Evolutionary conservation across 2,329 filamentous ascomycete genomes (phyloP), one percentile per base, ranked within the genome.

Genomic region (Fusarium longipes): DNA sequence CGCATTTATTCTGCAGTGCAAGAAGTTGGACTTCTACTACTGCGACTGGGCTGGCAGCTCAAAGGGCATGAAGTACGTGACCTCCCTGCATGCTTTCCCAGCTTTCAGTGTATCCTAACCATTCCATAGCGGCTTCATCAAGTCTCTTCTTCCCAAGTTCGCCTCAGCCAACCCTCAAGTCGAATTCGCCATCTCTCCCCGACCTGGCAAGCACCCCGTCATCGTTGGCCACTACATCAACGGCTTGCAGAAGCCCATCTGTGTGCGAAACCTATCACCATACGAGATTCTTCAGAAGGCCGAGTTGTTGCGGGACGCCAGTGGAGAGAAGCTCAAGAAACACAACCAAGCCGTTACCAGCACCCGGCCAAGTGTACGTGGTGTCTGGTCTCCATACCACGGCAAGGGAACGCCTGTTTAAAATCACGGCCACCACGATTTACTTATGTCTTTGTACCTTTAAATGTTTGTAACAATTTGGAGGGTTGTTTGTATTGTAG

Each of bases 1-100:
- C 75, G 92, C 94, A 78, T 98, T 98, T 84, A 93, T 99, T 80
- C 88, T 97, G 59, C 95, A 97, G 84, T 99, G 96, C 89, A 97
- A 93, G 85, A 92, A 91, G 77, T 84, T 99, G 79, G 93, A 97
- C 79, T 93, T 99, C 77, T 92, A 97, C 83, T 99, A 97, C 84
- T 98, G 96, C 84, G 93, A 98, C 85, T 94, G 91, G 88, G 93
- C 92, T 58, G 96, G 94, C 67, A 97, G 93, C 79, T 98, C 95
- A 35, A 89, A 84, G 75, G 96, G 96, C 77, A 97, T 98, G 93
- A 96, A 97, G 92, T 96, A 84, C 67, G 86, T 71, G 8, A 22
- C 14, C 17, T 5, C 5, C 14, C 9, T 24, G 11, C 1, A 25
- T 17, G 10, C 2, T 6, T 9, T 1, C 9, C 2, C 12, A 7